Conservation (phyloP, 23 red algal species). For the Gracilaria caudata region DNA sequence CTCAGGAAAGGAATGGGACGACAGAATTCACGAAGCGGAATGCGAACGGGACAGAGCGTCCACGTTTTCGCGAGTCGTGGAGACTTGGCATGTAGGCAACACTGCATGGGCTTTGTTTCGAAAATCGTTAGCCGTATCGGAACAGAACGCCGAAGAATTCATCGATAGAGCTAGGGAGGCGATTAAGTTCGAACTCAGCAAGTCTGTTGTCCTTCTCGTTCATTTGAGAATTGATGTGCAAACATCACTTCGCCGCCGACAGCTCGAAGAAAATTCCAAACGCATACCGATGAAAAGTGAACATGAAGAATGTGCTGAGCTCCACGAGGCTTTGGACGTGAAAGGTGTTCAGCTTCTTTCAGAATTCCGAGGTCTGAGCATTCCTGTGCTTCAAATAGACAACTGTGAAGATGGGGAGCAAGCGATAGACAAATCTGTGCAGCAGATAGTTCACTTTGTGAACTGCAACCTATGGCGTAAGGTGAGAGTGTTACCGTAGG, state of each 20-base stretch:
- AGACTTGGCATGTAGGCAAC: constrained; percentile 32
- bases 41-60: constrained; percentile 12
- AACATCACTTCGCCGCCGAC: background rate
- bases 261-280: background rate
- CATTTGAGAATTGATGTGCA: background rate
- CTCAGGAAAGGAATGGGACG: background rate
- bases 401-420: constrained; percentile 10
- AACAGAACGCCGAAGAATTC: background rate
- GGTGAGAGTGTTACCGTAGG: background rate
- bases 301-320: background rate
- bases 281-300: constrained; percentile 25
- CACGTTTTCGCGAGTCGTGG: background rate
- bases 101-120: background rate
- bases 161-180: background rate
- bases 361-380: background rate
- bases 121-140: background rate
- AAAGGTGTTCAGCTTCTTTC: background rate
- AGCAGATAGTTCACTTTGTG: background rate
- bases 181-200: background rate
- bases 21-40: background rate
- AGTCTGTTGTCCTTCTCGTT: constrained; percentile 11
- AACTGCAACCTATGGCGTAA: constrained; percentile 25
- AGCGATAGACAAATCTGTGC: background rate
- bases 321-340: constrained; percentile 23
- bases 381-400: constrained; percentile 10